Percentiles rank a stretch among this genome's conserved stretches.
phyloP scores from a whole-genome alignment of 352 stramenopile species.

The Paralagenidium karlingii region DNA sequence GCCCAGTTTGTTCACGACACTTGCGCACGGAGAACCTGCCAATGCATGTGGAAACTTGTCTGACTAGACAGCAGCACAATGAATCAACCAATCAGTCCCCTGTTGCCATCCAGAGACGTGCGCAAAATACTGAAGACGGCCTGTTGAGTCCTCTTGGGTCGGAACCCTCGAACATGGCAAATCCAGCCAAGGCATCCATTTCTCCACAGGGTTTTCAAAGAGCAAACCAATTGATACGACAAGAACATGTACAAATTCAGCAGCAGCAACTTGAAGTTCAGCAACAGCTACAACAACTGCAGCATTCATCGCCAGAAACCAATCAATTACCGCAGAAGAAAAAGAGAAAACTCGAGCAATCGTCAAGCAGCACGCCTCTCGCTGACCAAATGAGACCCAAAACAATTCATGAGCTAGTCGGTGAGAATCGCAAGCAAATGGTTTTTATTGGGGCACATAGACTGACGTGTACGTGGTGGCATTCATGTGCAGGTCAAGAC shows the following conservation, averaged over 20 bases:
- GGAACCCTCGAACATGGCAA: constrained; percentile 2
- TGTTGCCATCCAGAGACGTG: not conserved
- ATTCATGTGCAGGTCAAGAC: constrained; percentile 39
- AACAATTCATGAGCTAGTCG: not conserved
- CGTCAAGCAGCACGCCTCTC: too few relatives aligned
- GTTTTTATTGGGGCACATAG: not conserved
- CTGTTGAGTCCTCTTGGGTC: not conserved
- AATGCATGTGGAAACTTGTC: constrained; percentile 61
- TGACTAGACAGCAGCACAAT: constrained; percentile 3
- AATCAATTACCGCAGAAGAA: too few relatives aligned
- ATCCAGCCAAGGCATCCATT: not conserved
- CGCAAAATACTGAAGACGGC: not conserved
- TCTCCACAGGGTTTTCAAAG: not conserved
- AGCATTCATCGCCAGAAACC: too few relatives aligned
- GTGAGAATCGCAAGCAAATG: not conserved
- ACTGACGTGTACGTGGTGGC: not conserved
- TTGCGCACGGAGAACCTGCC: constrained; percentile 58
- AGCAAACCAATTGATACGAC: constrained; percentile 12
- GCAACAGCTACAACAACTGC: too few relatives aligned
- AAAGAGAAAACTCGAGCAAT: too few relatives aligned
- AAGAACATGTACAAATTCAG: not conserved
- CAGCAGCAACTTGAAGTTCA: too few relatives aligned
- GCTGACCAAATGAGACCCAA: too few relatives aligned
- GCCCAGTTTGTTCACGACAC: constrained; percentile 67
- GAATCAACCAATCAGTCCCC: not conserved